Evolutionary conservation across 2,329 filamentous ascomycete genomes (phyloP).

Genomic region (Talaromyces sp.): DNA sequence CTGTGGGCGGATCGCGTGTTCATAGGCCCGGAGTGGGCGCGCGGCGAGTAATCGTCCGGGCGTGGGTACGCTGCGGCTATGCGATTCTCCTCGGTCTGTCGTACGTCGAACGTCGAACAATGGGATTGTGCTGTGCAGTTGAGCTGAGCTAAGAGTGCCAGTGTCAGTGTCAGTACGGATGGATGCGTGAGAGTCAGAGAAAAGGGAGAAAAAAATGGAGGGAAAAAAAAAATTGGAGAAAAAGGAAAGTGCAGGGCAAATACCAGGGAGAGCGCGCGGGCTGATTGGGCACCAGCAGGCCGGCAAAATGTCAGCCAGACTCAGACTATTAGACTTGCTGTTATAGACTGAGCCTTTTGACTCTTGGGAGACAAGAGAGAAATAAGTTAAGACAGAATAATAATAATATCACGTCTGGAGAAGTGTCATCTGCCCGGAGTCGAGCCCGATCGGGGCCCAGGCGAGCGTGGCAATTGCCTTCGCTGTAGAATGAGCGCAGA

Average conservation of each 20-base stretch:
- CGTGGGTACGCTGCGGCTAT: neutral
- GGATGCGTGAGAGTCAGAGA: no score
- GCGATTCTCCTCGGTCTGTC: neutral
- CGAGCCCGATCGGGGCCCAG: neutral
- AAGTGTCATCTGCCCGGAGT: neutral
- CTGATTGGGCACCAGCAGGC: neutral
- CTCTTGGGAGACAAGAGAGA: neutral
- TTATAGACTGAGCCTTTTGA: no score
- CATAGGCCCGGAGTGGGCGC: neutral
- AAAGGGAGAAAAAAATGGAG: no score
- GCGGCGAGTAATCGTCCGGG: neutral
- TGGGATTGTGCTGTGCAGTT: neutral
- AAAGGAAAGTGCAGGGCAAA: neutral
- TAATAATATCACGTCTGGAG: neutral
- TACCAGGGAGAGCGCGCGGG: neutral
- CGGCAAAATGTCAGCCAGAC: neutral
- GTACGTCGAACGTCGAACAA: neutral
- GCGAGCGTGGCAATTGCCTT: neutral
- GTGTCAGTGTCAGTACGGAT: neutral
- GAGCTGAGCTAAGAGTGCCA: neutral
- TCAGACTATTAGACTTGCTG: no score
- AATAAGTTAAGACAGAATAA: neutral
- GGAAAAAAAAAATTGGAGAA: no score
- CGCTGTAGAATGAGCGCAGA: no score
- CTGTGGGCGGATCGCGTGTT: neutral